These are phyloP conservation scores for Euphorbia schlechtendalii DNA, from an alignment of 441 rosid genomes.

Conservation along the genomic window DNA sequence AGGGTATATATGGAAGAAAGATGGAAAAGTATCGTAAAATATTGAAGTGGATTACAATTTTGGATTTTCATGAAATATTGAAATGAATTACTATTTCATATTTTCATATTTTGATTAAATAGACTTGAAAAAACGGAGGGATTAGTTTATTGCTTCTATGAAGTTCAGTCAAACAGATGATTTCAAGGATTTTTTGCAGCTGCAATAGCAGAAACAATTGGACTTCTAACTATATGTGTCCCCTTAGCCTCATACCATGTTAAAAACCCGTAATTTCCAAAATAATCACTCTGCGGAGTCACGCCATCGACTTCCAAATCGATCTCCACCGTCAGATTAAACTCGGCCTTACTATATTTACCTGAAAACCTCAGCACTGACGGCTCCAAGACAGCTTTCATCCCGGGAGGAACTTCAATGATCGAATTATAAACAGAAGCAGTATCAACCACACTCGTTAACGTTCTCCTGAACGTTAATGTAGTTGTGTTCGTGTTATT, in stretches of 20 bases:
- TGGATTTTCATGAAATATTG: too few species aligned
- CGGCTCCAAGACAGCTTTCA: constrained; percentile 32
- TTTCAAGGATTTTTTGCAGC: constrained; percentile 13
- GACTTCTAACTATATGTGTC: constrained; percentile 33
- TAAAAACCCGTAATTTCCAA: constrained; percentile 35
- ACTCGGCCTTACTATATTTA: constrained; percentile 30
- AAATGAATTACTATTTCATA: too few species aligned
- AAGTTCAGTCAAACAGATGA: not conserved
- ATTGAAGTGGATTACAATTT: too few species aligned
- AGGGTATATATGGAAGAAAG: too few species aligned
- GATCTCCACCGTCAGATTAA: constrained; percentile 31
- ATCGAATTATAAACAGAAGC: constrained; percentile 23
- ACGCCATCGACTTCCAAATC: constrained; percentile 13
- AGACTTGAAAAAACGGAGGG: too few species aligned
- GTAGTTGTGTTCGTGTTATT: constrained; percentile 37
- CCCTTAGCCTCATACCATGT: constrained; percentile 41
- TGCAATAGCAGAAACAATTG: constrained; percentile 39
- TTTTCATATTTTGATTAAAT: too few species aligned
- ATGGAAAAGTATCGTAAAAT: too few species aligned
- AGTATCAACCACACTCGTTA: constrained; percentile 31
- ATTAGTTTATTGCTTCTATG: too few species aligned
- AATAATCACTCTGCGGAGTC: constrained; percentile 23
- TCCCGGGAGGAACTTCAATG: constrained; percentile 27
- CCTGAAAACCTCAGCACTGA: constrained; percentile 18
- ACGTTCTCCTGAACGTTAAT: constrained; percentile 33